phyloP scores from a whole-genome alignment of 2,329 filamentous ascomycete species.

The Cordyceps farinosa region DNA sequence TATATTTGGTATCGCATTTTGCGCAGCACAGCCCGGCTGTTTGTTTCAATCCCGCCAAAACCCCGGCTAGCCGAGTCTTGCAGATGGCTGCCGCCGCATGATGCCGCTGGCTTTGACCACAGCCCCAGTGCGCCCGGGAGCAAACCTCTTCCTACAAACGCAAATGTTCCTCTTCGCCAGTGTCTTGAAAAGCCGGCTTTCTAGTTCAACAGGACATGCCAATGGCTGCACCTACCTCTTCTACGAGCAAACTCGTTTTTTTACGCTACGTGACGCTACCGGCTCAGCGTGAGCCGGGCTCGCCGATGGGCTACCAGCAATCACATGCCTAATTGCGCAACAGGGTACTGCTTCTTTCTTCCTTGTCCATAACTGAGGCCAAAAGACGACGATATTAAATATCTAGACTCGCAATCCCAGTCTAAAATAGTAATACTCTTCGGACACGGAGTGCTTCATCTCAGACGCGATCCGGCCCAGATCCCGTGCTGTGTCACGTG shows the following conservation, averaged over 20 bases:
- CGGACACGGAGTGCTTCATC: too few species aligned
- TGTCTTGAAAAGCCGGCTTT: not conserved
- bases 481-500: constrained; percentile 5
- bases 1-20: not conserved
- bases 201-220: not conserved
- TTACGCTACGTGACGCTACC: not conserved
- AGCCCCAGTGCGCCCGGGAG: not conserved
- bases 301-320: not conserved
- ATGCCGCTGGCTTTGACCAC: not conserved
- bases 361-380: not conserved
- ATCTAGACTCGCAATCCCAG: not conserved
- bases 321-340: constrained; percentile 1
- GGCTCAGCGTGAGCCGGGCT: not conserved
- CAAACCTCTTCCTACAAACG: not conserved
- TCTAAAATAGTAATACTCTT: too few species aligned
- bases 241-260: not conserved
- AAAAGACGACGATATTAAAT: not conserved
- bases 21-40: not conserved
- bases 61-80: constrained; percentile 6
- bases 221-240: not conserved
- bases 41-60: constrained; percentile 14
- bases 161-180: not conserved
- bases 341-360: not conserved
- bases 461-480: too few species aligned
- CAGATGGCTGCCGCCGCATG: not conserved